phyloP scores from a whole-genome alignment of 495 filamentous ascomycete species.

The Oidiodendron maius region DNA sequence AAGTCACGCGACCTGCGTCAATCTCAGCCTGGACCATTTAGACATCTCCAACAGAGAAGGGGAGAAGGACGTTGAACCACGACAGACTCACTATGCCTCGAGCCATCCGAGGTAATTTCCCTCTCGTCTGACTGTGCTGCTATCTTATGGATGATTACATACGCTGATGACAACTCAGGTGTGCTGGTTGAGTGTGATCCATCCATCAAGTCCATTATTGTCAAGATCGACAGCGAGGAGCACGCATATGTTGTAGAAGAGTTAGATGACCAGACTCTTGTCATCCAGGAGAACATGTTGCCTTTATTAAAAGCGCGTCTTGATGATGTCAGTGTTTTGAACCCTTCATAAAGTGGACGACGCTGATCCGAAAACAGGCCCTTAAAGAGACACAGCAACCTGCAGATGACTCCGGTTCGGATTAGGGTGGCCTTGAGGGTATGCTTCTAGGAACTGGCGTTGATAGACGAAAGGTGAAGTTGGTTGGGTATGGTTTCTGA shows the following conservation, averaged over 20 bases:
- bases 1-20: too few species aligned
- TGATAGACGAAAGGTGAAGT: neutral
- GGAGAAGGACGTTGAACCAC: too few species aligned
- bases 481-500: neutral
- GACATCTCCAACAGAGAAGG: too few species aligned
- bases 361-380: constrained; percentile 2
- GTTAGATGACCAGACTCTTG: constrained; percentile 64
- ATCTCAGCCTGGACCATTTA: too few species aligned
- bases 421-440: neutral
- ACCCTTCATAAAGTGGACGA: neutral
- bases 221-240: constrained; percentile 50
- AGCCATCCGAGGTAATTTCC: constrained; percentile 16
- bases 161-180: constrained; percentile 24
- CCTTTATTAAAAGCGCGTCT: constrained; percentile 51
- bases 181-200: constrained; percentile 71
- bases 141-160: too few species aligned
- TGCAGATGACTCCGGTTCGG: constrained; percentile 12
- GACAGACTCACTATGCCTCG: constrained; percentile 15
- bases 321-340: constrained; percentile 45
- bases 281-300: constrained; percentile 68
- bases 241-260: constrained; percentile 60
- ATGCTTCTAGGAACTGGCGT: neutral
- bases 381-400: constrained; percentile 3
- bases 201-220: constrained; percentile 52
- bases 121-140: neutral